Conservation (phyloP, 2,329 filamentous ascomycete genomes). For the Botrytis paeoniae region DNA sequence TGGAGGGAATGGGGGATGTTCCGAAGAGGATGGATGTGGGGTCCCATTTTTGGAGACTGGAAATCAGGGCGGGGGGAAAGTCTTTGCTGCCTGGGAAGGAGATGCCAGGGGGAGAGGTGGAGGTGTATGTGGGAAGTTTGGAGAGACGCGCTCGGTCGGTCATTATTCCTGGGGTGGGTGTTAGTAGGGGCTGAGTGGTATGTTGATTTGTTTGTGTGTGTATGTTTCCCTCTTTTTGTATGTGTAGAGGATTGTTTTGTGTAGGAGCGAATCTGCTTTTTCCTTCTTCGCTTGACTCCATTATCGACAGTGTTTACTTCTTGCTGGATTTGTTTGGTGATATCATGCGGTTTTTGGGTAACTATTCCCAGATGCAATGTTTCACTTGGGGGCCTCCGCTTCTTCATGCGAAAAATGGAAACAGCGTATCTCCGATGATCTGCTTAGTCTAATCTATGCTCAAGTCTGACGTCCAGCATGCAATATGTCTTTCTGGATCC, state of each 20-base stretch:
- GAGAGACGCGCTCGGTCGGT: conserved; percentile 71
- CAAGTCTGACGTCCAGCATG: not conserved
- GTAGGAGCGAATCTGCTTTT: not conserved
- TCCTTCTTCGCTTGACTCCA: not conserved
- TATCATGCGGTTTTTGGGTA: not conserved
- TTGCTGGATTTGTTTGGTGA: not conserved
- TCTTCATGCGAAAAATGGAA: not conserved
- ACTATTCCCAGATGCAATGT: not conserved
- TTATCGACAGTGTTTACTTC: not conserved
- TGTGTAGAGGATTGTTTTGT: not conserved
- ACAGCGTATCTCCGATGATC: not conserved
- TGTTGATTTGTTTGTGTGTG: not conserved
- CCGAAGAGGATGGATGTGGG: conserved; percentile 73
- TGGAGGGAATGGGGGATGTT: conserved; percentile 38
- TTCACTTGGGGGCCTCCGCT: not conserved
- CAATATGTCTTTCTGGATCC: too few species aligned
- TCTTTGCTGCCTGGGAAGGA: conserved; percentile 73
- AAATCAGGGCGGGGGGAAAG: conserved; percentile 69
- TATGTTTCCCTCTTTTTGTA: not conserved
- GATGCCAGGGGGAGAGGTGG: conserved; percentile 51
- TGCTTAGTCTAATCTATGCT: not conserved
- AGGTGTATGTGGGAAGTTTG: conserved; percentile 59
- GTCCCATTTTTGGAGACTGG: conserved; percentile 63
- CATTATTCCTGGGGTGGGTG: conserved; percentile 54
- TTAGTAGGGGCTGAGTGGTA: conserved; percentile 14